These are phyloP conservation scores for Physocladia obscura DNA, from an alignment of 192 early-diverging fungal species.

Conservation along the genomic window DNA sequence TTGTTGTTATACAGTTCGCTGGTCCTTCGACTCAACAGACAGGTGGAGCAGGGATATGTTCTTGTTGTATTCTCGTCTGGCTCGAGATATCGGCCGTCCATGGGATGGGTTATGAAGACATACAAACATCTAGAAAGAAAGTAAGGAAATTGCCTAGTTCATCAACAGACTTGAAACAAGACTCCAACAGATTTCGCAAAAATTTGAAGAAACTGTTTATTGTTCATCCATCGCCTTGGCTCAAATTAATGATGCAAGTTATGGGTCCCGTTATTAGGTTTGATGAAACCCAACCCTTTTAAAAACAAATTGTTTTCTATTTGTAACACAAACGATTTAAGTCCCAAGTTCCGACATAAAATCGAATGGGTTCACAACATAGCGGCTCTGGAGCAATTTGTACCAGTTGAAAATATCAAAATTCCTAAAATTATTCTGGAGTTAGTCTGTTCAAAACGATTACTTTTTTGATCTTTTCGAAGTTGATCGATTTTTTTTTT, in stretches of 20 bases:
- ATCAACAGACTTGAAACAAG: not conserved
- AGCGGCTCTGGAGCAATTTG: conserved; percentile 59
- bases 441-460: conserved; percentile 37
- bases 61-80: conserved; percentile 84
- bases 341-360: conserved; percentile 89
- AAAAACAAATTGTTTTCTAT: conserved; percentile 5
- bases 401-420: conserved; percentile 73
- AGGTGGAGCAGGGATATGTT: conserved; percentile 89
- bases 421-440: conserved; percentile 70
- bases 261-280: conserved; percentile 87
- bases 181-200: conserved; percentile 66
- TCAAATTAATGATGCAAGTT: conserved; percentile 77
- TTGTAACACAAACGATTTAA: conserved; percentile 31
- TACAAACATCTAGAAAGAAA: conserved; percentile 78
- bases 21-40: conserved; percentile 66
- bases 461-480: too few relatives aligned
- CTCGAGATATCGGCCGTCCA: conserved; percentile 72
- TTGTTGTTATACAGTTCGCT: conserved; percentile 38
- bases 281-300: conserved; percentile 11
- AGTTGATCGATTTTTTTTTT: not conserved
- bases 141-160: conserved; percentile 51
- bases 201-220: conserved; percentile 90
- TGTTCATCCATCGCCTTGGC: conserved; percentile 86
- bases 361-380: conserved; percentile 77
- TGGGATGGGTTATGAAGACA: conserved; percentile 84